phyloP scores from a whole-genome alignment of 2,329 filamentous ascomycete species.

The Diaporthe caulivora region DNA sequence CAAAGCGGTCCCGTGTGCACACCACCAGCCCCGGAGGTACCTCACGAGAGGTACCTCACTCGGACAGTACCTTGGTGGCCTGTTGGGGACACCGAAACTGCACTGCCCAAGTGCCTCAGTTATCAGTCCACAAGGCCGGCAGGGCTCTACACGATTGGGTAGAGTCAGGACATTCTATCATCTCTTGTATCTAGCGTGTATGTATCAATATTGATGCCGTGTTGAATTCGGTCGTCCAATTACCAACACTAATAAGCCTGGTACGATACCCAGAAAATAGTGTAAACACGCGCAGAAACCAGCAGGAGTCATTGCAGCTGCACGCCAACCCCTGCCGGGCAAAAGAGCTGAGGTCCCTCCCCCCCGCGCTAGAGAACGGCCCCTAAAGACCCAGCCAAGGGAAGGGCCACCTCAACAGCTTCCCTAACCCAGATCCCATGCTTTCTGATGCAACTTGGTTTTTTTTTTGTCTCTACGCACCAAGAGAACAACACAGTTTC shows the following conservation, averaged over 20 bases:
- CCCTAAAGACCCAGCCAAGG: conserved; percentile 13
- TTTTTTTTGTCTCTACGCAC: not conserved
- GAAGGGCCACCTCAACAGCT: conserved; percentile 21
- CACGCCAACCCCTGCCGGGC: conserved; percentile 2
- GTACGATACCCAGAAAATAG: too few relatives aligned
- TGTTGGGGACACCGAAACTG: conserved; percentile 28
- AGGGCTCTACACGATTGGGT: not conserved
- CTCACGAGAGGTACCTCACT: not conserved
- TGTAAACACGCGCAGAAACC: too few relatives aligned
- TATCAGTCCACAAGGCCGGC: not conserved
- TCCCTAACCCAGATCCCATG: conserved; percentile 30
- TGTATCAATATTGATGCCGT: not conserved
- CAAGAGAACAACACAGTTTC: not conserved
- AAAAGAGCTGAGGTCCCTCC: conserved; percentile 3
- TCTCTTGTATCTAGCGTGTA: not conserved
- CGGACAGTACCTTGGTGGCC: not conserved
- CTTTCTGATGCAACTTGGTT: conserved; percentile 4
- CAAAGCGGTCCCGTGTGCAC: not conserved
- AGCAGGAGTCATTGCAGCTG: not conserved
- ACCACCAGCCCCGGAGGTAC: conserved; percentile 1
- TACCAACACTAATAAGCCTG: too few relatives aligned
- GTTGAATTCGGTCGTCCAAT: too few relatives aligned
- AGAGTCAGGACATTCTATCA: too few relatives aligned
- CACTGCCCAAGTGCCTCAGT: not conserved
- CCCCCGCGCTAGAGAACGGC: conserved; percentile 31